Percentiles rank a stretch among this genome's conserved stretches.
phyloP scores from a whole-genome alignment of 768 basidiomycete species.

The Mycena floridula region DNA sequence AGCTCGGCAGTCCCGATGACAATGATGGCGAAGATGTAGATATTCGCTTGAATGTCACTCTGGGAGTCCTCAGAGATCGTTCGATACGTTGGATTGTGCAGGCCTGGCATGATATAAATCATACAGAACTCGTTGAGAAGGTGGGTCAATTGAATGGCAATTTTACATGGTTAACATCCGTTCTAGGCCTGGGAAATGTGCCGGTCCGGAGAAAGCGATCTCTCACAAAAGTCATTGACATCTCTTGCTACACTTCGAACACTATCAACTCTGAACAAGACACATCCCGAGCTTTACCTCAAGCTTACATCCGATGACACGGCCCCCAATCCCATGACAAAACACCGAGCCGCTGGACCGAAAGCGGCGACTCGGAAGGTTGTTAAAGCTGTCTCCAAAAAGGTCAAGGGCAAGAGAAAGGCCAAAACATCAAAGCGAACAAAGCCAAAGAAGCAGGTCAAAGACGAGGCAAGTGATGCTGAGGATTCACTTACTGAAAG shows the following conservation, averaged over 20 bases:
- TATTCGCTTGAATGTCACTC: no score
- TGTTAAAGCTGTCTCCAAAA: neutral
- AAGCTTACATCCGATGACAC: neutral
- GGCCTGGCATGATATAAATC: conserved; percentile 12
- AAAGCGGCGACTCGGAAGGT: neutral
- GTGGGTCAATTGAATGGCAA: conserved; percentile 5
- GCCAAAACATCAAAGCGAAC: neutral
- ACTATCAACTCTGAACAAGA: neutral
- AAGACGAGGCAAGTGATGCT: neutral
- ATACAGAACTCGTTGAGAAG: conserved; percentile 11
- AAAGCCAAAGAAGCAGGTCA: no score
- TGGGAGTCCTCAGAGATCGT: conserved; percentile 9
- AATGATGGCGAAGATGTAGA: conserved; percentile 3
- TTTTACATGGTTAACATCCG: neutral
- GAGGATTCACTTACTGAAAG: no score
- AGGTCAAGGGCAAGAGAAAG: neutral
- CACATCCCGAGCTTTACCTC: neutral
- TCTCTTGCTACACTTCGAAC: neutral
- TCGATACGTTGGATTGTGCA: conserved; percentile 12
- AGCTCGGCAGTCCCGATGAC: conserved; percentile 6
- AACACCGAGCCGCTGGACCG: neutral
- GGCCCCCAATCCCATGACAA: neutral
- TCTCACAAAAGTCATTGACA: neutral
- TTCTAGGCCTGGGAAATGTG: neutral
- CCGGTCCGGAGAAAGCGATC: neutral